Percentiles rank a stretch among this genome's conserved stretches.
phyloP scores from a whole-genome alignment of 2,329 filamentous ascomycete genomes.

The Lecanosticta acicola region DNA sequence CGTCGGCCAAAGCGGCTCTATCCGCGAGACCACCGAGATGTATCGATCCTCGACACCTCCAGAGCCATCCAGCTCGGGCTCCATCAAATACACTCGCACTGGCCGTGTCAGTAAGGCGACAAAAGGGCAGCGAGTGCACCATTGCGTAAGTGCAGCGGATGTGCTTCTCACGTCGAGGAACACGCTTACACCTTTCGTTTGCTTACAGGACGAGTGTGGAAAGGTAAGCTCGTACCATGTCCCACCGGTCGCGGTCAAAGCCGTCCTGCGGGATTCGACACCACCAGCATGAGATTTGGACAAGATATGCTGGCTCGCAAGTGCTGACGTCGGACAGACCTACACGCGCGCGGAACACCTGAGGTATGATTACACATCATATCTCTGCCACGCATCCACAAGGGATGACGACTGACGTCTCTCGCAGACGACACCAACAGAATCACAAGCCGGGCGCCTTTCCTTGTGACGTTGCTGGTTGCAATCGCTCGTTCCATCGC shows the following conservation, averaged over 20 bases:
- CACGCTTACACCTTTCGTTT: too few relatives aligned
- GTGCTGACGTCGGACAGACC: conserved; percentile 29
- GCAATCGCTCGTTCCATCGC: conserved; percentile 41
- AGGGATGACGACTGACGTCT: too few relatives aligned
- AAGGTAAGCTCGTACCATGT: conserved; percentile 42
- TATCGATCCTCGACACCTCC: conserved; percentile 20
- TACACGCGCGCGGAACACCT: conserved; percentile 46
- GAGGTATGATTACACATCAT: conserved; percentile 30
- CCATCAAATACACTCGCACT: conserved; percentile 41
- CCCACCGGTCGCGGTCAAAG: too few relatives aligned
- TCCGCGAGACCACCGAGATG: conserved; percentile 19
- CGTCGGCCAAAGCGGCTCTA: conserved; percentile 11
- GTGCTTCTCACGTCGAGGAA: too few relatives aligned
- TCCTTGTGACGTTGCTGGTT: conserved; percentile 37
- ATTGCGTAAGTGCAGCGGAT: too few relatives aligned
- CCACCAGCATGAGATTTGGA: too few relatives aligned
- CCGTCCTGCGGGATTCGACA: too few relatives aligned
- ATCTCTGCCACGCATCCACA: too few relatives aligned
- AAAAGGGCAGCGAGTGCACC: conserved; percentile 43
- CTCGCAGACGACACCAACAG: conserved; percentile 42
- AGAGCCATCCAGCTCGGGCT: conserved; percentile 12
- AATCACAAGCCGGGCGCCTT: conserved; percentile 42
- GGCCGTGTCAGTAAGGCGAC: conserved; percentile 45
- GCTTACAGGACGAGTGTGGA: conserved; percentile 42
- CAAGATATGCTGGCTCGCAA: too few relatives aligned